Evolutionary conservation across 257 asterid species (phyloP), one percentile per base, ranked within the genome.

Genomic region (Ligustrum vulgare): DNA sequence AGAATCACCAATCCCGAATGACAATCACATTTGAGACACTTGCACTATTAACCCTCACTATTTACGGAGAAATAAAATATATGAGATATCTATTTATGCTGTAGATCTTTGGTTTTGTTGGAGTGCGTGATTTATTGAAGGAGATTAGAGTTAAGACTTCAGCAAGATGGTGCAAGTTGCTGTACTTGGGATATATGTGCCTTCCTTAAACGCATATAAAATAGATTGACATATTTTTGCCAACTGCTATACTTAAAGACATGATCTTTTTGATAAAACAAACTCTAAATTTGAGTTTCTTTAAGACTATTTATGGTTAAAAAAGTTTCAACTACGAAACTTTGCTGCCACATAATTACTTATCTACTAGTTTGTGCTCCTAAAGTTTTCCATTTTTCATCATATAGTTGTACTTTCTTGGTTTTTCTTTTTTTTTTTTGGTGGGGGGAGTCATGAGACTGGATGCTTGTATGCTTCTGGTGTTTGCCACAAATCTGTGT

Each of bases 291-390:
- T 72, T 47, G 22, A 43, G 58, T 62, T 71, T 72, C 63, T 49
- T 25, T 67, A 54, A 54, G 54, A 37, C 35, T 13, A 0, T 76
- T 25, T 25, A 22, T 32, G 22, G 49, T 68, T 47, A 36, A 5
- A 71, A 71, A 66, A 32, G 72, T 70, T 18, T 54, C 4, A 39
- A 43, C 33, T 74, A 6, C 25, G 47, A 68, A 76, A 28, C 45
- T 32, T 74, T 62, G 67, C 15, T 23, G 34, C 32, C 34, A 23
- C 13, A 60, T 6, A 60, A 60, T 60, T 23, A 8, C 67, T 60
- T 23, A 60, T 60, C 34, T n/a, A n/a, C n/a, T n/a, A n/a, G n/a
- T n/a, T n/a, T n/a, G n/a, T n/a, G n/a, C n/a, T n/a, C n/a, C n/a
- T n/a, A n/a, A n/a, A n/a, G n/a, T n/a, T n/a, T n/a, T n/a, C n/a